These are phyloP conservation scores for Chloris gayana DNA, from an alignment of 176 grass and related monocot species.

Conservation along the genomic window DNA sequence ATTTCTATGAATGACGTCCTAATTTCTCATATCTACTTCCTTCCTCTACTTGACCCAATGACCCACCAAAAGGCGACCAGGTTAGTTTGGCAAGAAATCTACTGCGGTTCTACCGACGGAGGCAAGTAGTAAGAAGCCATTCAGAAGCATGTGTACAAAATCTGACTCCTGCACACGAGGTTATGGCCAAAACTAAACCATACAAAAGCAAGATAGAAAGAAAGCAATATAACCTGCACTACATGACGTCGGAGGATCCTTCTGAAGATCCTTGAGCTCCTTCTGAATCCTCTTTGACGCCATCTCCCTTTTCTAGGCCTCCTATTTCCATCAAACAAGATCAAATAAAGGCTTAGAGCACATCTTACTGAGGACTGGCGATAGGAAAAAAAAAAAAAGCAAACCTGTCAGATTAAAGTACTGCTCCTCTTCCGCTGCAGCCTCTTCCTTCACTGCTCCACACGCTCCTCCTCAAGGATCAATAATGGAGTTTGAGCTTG, in stretches of 20 bases:
- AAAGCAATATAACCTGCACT: constrained; percentile 64
- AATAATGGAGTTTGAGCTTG: constrained; percentile 43
- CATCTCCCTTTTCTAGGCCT: constrained; percentile 32
- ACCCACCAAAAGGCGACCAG: neutral
- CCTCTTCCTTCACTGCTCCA: neutral
- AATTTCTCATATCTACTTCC: neutral
- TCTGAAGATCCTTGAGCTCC: constrained; percentile 89
- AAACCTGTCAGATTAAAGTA: constrained; percentile 21
- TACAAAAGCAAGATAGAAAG: neutral
- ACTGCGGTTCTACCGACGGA: neutral
- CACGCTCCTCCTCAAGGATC: constrained; percentile 29
- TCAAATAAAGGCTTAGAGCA: neutral
- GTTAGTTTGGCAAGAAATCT: neutral
- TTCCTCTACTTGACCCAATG: neutral
- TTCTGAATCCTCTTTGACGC: constrained; percentile 88
- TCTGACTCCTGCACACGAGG: constrained; percentile 18
- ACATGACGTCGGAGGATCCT: constrained; percentile 80
- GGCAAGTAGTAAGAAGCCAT: neutral
- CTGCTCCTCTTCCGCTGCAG: neutral
- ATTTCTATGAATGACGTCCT: neutral
- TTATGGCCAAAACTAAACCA: constrained; percentile 20
- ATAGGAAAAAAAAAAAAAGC: neutral
- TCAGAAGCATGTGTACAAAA: constrained; percentile 38
- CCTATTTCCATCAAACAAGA: constrained; percentile 19
- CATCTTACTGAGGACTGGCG: neutral